Evolutionary conservation across 345 rosid genomes (phyloP).

Genomic region (Lepidium africanum): DNA sequence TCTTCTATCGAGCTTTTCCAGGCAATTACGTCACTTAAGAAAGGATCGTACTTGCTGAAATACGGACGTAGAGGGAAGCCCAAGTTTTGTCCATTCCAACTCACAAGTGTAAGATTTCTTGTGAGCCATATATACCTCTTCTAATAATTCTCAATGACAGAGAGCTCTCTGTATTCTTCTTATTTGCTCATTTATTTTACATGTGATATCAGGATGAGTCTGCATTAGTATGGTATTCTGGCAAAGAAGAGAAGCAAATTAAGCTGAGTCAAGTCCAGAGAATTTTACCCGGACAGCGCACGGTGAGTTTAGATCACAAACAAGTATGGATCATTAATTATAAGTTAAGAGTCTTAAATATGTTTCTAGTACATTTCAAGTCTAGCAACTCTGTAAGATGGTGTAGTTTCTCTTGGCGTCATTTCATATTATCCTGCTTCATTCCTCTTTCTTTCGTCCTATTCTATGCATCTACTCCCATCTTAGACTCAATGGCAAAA

Average conservation of each 20-base stretch:
- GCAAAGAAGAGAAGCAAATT: constrained; percentile 69
- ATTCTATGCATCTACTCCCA: not conserved
- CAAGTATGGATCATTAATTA: not conserved
- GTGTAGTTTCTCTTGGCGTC: not conserved
- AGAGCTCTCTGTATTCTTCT: not conserved
- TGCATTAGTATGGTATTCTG: constrained; percentile 86
- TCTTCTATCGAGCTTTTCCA: constrained; percentile 1
- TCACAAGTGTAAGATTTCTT: constrained; percentile 53
- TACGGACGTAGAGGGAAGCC: constrained; percentile 91
- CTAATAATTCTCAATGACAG: not conserved
- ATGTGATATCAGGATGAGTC: constrained; percentile 59
- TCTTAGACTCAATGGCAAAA: constrained; percentile 7
- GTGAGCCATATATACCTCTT: not conserved
- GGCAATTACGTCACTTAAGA: constrained; percentile 84
- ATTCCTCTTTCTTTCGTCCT: not conserved
- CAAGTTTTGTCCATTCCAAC: constrained; percentile 79
- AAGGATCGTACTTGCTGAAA: constrained; percentile 74
- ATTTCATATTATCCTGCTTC: not conserved
- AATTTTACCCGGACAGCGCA: constrained; percentile 91
- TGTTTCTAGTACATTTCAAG: not conserved
- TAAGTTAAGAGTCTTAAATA: not conserved
- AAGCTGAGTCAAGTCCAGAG: constrained; percentile 56
- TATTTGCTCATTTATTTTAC: not conserved
- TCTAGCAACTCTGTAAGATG: not conserved
- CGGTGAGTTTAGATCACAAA: constrained; percentile 47